phyloP scores from a whole-genome alignment of 2,329 filamentous ascomycete genomes.

The Beauveria sp. region DNA sequence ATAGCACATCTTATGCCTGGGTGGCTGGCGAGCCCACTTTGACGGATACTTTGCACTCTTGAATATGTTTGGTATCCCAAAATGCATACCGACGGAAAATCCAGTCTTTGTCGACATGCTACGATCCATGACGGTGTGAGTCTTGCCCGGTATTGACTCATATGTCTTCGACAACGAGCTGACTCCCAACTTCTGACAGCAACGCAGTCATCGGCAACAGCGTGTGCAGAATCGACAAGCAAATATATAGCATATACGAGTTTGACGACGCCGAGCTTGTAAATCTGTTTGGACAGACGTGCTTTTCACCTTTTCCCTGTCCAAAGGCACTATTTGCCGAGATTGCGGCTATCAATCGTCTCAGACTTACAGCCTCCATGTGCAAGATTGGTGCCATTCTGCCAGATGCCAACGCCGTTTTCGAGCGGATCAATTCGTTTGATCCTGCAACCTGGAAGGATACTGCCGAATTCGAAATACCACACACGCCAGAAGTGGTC shows the following conservation, averaged over 20 bases:
- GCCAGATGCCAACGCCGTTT: neutral
- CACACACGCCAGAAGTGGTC: neutral
- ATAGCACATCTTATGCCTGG: constrained; percentile 5
- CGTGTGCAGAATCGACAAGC: neutral
- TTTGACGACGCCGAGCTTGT: constrained; percentile 1
- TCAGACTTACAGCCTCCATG: neutral
- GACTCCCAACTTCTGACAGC: neutral
- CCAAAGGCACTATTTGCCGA: constrained; percentile 2
- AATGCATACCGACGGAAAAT: neutral
- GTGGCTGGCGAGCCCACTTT: constrained; percentile 8
- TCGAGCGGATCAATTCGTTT: neutral
- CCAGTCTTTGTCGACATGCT: constrained; percentile 5
- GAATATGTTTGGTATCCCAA: constrained; percentile 4
- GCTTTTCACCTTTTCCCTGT: neutral
- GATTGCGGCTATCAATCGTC: constrained; percentile 6
- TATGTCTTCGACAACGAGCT: neutral
- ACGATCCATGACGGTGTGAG: constrained; percentile 1
- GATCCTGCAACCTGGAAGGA: neutral
- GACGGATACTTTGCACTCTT: constrained; percentile 4
- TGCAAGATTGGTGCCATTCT: neutral
- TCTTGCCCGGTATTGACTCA: neutral
- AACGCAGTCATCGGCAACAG: constrained; percentile 1
- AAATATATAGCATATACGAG: neutral
- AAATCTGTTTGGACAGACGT: neutral
- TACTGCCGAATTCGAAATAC: neutral